phyloP scores from a whole-genome alignment of 805 yeast species.

The Metschnikowia borealis region DNA sequence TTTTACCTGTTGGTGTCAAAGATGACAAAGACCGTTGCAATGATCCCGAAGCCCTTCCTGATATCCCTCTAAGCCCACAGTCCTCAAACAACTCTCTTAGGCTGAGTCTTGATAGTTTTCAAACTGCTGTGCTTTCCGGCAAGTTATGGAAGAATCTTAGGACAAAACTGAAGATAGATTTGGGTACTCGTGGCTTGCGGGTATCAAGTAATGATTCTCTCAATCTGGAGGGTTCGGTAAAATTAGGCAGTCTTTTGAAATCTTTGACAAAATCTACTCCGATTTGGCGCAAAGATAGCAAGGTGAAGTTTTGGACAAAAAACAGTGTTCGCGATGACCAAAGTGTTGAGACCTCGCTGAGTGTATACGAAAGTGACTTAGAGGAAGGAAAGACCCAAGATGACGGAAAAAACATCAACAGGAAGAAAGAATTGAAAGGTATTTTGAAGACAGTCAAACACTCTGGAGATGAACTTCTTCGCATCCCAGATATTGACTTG shows the following conservation, averaged over 20 bases:
- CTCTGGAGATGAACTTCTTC: not conserved
- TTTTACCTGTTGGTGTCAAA: not conserved
- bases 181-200: not conserved
- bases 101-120: constrained; percentile 2
- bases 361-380: not conserved
- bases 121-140: constrained; percentile 1
- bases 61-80: not conserved
- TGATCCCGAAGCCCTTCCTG: not conserved
- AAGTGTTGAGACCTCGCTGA: not conserved
- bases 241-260: not conserved
- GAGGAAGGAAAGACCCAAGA: not conserved
- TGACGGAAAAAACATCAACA: not conserved
- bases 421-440: not conserved
- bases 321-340: not conserved
- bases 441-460: not conserved
- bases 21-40: not conserved
- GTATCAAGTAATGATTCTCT: not conserved
- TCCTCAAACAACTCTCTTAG: not conserved
- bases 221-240: not conserved
- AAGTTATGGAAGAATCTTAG: not conserved
- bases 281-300: not conserved
- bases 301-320: not conserved
- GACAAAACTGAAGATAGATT: not conserved
- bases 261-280: not conserved
- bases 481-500: not conserved